phyloP scores from a whole-genome alignment of 164 flowering plant genomes.

The Platanus orientalis region DNA sequence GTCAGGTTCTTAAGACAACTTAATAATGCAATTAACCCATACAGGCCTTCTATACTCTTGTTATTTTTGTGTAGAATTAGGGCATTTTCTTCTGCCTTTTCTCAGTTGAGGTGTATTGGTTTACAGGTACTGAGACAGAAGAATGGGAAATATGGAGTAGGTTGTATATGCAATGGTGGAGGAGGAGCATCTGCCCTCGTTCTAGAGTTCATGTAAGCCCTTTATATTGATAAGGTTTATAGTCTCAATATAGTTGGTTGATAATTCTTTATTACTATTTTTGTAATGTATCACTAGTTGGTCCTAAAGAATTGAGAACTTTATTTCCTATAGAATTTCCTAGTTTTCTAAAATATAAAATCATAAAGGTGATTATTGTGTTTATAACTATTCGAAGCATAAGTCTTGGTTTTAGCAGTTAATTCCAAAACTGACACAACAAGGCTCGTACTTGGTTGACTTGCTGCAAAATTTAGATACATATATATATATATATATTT shows the following conservation, averaged over 20 bases:
- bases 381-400: background rate
- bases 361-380: background rate
- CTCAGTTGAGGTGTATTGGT: conserved; percentile 5
- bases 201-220: conserved; percentile 63
- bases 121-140: conserved; percentile 64
- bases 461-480: too few species aligned
- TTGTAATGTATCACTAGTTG: background rate
- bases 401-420: background rate
- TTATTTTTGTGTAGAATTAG: background rate
- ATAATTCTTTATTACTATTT: background rate
- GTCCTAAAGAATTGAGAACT: background rate
- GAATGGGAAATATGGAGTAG: conserved; percentile 67
- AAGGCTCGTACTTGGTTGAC: too few species aligned
- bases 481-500: too few species aligned
- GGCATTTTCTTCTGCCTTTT: background rate
- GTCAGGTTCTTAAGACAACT: background rate
- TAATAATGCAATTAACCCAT: background rate
- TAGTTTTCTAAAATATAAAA: too few species aligned
- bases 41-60: background rate
- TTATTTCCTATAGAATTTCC: background rate
- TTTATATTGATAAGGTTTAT: background rate
- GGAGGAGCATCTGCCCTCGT: conserved; percentile 91
- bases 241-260: background rate
- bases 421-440: background rate
- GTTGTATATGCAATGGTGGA: conserved; percentile 77